Conservation (phyloP, 164 flowering plant genomes). For the Nymphaea thermarum region DNA sequence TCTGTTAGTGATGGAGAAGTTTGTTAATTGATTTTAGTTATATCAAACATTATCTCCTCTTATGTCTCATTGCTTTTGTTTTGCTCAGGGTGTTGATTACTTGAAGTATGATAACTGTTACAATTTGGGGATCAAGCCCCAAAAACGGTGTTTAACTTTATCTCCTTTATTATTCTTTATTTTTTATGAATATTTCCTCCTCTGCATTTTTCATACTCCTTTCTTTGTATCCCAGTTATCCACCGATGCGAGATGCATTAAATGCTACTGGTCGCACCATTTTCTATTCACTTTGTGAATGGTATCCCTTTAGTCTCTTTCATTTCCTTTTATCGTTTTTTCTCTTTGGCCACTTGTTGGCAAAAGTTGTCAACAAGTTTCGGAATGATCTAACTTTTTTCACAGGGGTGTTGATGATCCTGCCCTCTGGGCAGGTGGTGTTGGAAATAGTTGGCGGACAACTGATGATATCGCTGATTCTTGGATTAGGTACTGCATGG, state of each 20-base stretch:
- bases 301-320: constrained; percentile 28
- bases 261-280: constrained; percentile 62
- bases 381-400: background rate
- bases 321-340: background rate
- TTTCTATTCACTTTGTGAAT: constrained; percentile 94
- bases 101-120: constrained; percentile 96
- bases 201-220: constrained; percentile 1
- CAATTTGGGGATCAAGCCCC: constrained; percentile 72
- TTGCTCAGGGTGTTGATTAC: constrained; percentile 76
- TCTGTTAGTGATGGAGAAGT: background rate
- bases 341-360: background rate
- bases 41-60: background rate
- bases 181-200: constrained; percentile 4
- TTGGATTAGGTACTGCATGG: constrained; percentile 66
- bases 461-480: constrained; percentile 88
- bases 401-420: constrained; percentile 91
- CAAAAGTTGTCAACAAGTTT: no score
- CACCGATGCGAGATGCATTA: constrained; percentile 94
- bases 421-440: constrained; percentile 74
- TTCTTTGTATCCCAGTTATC: constrained; percentile 44
- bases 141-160: constrained; percentile 41
- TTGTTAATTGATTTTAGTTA: background rate
- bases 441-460: constrained; percentile 98
- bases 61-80: background rate
- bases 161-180: background rate